These are phyloP conservation scores for Rhododendron molle DNA, from an alignment of 148 eudicot genomes.

Conservation along the genomic window DNA sequence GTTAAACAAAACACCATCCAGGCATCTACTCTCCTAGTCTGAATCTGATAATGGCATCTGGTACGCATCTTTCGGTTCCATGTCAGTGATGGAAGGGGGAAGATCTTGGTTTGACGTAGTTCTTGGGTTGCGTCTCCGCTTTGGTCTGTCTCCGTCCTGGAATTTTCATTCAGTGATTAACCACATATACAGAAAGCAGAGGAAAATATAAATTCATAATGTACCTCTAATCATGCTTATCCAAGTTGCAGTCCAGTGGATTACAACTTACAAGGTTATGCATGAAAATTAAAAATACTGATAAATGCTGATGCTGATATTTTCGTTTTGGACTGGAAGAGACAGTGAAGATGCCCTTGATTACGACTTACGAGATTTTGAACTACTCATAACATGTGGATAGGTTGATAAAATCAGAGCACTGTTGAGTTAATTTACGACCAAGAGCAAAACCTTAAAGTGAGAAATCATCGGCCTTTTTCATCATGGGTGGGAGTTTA, in stretches of 20 bases:
- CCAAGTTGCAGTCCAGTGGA: background rate
- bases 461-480: background rate
- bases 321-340: background rate
- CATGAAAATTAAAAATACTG: background rate
- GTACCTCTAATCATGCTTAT: background rate
- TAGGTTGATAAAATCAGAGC: background rate
- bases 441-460: background rate
- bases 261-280: background rate
- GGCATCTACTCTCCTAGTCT: conserved; percentile 35
- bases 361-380: background rate
- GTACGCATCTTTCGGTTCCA: conserved; percentile 57
- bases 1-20: background rate
- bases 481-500: background rate
- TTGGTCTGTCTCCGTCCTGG: conserved; percentile 48
- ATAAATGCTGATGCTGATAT: background rate
- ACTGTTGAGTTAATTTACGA: background rate
- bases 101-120: conserved; percentile 28
- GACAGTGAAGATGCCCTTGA: background rate
- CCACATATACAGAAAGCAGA: background rate
- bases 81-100: conserved; percentile 77
- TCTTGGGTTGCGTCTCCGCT: conserved; percentile 48
- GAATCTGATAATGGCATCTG: conserved; percentile 76
- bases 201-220: background rate
- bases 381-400: background rate
- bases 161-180: background rate